These are phyloP conservation scores for Mycena maculata DNA, from an alignment of 768 basidiomycete genomes.

Conservation along the genomic window DNA sequence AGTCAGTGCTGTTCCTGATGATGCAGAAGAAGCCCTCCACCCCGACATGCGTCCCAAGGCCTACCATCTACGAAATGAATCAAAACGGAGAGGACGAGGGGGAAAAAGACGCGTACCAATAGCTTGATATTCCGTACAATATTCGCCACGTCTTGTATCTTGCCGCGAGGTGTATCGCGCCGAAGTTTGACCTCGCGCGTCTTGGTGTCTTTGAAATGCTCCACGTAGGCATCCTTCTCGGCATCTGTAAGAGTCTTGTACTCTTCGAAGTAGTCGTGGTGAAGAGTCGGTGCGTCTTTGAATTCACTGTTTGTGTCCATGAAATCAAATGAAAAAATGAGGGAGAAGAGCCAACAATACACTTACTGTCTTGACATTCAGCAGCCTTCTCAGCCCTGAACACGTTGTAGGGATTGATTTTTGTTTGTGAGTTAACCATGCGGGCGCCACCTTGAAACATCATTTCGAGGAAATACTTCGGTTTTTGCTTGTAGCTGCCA, in stretches of 20 bases:
- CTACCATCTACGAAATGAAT: slow-evolving; percentile 7
- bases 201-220: neutral
- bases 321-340: neutral
- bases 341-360: neutral
- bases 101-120: slow-evolving; percentile 6
- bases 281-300: neutral
- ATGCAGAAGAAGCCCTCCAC: slow-evolving; percentile 40
- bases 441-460: slow-evolving; percentile 7
- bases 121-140: neutral
- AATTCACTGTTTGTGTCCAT: neutral
- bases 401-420: neutral
- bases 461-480: neutral
- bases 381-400: neutral
- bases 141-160: slow-evolving; percentile 24
- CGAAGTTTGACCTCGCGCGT: neutral
- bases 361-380: neutral
- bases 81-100: neutral
- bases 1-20: slow-evolving; percentile 30
- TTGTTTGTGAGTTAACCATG: neutral
- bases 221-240: slow-evolving; percentile 11
- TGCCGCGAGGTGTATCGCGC: slow-evolving; percentile 12
- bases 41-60: slow-evolving; percentile 28
- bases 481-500: neutral
- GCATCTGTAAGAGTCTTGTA: slow-evolving; percentile 9
- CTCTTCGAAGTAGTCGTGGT: slow-evolving; percentile 7